These are phyloP conservation scores for Albugo candida DNA, from an alignment of 352 stramenopile genomes.

Conservation along the genomic window DNA sequence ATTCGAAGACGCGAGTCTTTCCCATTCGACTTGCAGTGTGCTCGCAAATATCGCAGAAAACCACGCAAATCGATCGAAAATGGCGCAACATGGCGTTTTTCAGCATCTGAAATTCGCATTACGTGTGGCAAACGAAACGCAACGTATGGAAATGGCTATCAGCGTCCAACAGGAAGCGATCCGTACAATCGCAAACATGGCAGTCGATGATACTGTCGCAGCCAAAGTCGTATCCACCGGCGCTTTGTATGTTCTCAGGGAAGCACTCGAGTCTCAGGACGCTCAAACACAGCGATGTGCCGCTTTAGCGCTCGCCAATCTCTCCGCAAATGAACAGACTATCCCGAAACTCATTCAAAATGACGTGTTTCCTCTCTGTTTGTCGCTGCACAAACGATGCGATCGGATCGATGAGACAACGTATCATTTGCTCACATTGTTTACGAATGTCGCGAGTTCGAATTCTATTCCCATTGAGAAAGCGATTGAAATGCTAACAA, in stretches of 20 bases:
- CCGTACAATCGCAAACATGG: conserved; percentile 89
- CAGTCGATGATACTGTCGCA: conserved; percentile 87
- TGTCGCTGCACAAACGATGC: conserved; percentile 31
- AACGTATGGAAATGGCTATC: conserved; percentile 38
- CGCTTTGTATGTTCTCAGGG: conserved; percentile 72
- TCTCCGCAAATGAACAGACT: conserved; percentile 85
- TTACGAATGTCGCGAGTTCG: conserved; percentile 84
- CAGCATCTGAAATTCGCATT: conserved; percentile 94
- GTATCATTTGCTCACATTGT: conserved; percentile 81
- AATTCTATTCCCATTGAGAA: too few relatives aligned
- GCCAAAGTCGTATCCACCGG: conserved; percentile 82
- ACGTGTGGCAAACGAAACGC: conserved; percentile 11
- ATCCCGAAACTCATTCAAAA: conserved; percentile 82
- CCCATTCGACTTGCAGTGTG: conserved; percentile 79
- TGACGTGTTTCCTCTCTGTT: conserved; percentile 71
- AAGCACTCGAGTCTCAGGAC: conserved; percentile 82
- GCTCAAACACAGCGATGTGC: conserved; percentile 86
- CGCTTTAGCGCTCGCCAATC: conserved; percentile 89
- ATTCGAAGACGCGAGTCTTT: conserved; percentile 78
- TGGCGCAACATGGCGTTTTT: conserved; percentile 89
- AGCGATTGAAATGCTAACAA: conserved; percentile 20
- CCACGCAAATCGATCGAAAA: conserved; percentile 86
- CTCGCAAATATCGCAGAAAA: conserved; percentile 88
- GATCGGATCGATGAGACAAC: conserved; percentile 56
- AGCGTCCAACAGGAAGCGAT: conserved; percentile 89